Conservation (phyloP, 208 protist species). For the Crithidia expoeki region DNA sequence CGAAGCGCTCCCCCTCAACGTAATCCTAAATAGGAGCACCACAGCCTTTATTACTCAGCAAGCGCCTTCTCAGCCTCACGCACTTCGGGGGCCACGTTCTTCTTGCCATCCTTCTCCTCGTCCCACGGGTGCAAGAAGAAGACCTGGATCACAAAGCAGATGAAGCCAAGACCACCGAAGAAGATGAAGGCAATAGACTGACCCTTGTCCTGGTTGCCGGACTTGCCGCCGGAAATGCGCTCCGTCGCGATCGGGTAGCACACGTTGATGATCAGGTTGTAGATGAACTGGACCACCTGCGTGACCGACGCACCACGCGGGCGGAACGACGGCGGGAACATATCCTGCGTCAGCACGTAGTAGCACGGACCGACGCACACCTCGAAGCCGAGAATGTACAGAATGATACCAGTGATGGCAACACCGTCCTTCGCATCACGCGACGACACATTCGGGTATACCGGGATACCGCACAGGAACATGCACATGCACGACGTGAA, state of each 20-base stretch:
- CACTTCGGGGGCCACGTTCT: not conserved
- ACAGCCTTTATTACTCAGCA: too few relatives aligned
- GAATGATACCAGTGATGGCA: conserved; percentile 75
- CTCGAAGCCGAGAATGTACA: conserved; percentile 84
- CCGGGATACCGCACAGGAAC: conserved; percentile 76
- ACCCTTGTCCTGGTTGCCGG: conserved; percentile 86
- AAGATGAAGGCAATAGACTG: conserved; percentile 88
- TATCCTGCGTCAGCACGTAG: conserved; percentile 81
- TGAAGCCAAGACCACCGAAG: conserved; percentile 67
- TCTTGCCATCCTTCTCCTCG: conserved; percentile 35
- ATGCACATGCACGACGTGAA: conserved; percentile 69
- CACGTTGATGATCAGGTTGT: conserved; percentile 90
- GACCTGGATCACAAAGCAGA: conserved; percentile 75
- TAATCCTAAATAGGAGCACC: too few relatives aligned
- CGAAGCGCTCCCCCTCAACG: too few relatives aligned
- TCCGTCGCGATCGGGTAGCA: conserved; percentile 83
- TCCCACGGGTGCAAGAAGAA: conserved; percentile 82
- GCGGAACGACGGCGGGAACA: conserved; percentile 85
- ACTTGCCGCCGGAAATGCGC: conserved; percentile 76
- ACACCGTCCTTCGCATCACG: conserved; percentile 60
- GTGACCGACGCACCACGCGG: conserved; percentile 66
- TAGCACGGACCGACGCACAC: conserved; percentile 78
- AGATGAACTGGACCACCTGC: conserved; percentile 76
- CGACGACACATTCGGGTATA: conserved; percentile 70
- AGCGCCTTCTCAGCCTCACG: not conserved